Evolutionary conservation across 1,284 basidiomycete genomes (phyloP).

Genomic region (Moniliella sp.): DNA sequence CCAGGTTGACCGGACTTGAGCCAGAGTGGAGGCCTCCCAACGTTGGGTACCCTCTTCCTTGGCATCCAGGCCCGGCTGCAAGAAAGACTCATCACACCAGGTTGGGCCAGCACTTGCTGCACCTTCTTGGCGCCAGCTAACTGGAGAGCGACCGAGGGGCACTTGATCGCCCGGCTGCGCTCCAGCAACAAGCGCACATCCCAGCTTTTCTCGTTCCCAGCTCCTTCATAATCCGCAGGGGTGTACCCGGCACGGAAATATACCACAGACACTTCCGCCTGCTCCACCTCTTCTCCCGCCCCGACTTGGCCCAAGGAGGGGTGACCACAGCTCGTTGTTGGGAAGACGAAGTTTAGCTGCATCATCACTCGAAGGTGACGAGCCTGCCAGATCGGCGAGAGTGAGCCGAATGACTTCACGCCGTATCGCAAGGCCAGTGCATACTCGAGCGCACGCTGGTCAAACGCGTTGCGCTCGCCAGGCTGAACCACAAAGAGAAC

Average conservation of each 20-base stretch:
- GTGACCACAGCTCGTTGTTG: too few species aligned
- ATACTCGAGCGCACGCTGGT: slow-evolving; percentile 73
- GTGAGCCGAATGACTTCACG: too few species aligned
- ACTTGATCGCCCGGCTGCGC: slow-evolving; percentile 65
- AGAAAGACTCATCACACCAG: slow-evolving; percentile 53
- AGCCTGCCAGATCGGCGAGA: slow-evolving; percentile 5
- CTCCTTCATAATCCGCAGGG: slow-evolving; percentile 51
- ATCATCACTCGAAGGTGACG: background rate
- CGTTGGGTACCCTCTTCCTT: slow-evolving; percentile 37
- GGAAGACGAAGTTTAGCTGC: slow-evolving; percentile 1
- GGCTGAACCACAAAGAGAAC: slow-evolving; percentile 75
- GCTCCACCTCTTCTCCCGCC: too few species aligned
- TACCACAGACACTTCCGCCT: slow-evolving; percentile 52
- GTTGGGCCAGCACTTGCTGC: slow-evolving; percentile 63
- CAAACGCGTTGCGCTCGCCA: slow-evolving; percentile 82
- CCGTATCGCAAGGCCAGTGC: slow-evolving; percentile 48
- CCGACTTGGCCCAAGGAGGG: too few species aligned
- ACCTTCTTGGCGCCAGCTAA: slow-evolving; percentile 88
- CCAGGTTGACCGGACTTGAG: too few species aligned
- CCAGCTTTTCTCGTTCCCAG: slow-evolving; percentile 42
- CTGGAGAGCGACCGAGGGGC: slow-evolving; percentile 70
- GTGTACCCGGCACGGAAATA: slow-evolving; percentile 76
- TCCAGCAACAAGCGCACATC: slow-evolving; percentile 55
- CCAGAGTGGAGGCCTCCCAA: background rate
- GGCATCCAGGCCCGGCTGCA: too few species aligned